These are phyloP conservation scores for Conticribra guillardii DNA, from an alignment of 108 stramenopile genomes.

Conservation along the genomic window DNA sequence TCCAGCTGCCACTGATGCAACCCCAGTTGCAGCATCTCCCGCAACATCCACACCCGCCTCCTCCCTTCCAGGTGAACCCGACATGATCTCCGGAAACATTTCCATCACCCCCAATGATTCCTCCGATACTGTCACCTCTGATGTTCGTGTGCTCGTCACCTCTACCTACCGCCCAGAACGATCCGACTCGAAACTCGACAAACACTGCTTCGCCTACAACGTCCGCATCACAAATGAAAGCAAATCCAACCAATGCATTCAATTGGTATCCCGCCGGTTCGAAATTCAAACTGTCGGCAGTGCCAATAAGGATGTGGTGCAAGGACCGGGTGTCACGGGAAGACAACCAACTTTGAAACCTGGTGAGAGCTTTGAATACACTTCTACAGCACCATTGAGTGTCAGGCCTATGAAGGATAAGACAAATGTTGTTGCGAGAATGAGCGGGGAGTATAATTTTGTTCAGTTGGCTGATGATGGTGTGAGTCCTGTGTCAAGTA, in stretches of 20 bases:
- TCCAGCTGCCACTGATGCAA: conserved; percentile 14
- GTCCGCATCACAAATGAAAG: conserved; percentile 93
- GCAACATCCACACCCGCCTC: conserved; percentile 52
- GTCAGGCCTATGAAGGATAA: conserved; percentile 82
- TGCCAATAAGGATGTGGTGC: conserved; percentile 85
- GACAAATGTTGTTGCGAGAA: conserved; percentile 88
- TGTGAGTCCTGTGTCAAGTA: conserved; percentile 71
- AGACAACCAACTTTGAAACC: conserved; percentile 92
- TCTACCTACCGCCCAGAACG: conserved; percentile 91
- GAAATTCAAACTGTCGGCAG: conserved; percentile 90
- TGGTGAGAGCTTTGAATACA: conserved; percentile 93
- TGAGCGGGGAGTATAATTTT: conserved; percentile 89
- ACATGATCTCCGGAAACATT: conserved; percentile 84
- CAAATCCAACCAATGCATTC: conserved; percentile 59
- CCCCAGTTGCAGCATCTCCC: conserved; percentile 15
- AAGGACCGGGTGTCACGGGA: conserved; percentile 91
- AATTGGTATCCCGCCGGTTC: conserved; percentile 88
- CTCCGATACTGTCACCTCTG: conserved; percentile 71
- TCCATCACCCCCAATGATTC: conserved; percentile 61
- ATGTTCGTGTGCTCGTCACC: conserved; percentile 80
- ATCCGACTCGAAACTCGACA: conserved; percentile 76
- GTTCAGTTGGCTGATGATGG: conserved; percentile 79
- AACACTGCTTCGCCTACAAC: conserved; percentile 94
- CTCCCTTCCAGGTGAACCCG: conserved; percentile 79
- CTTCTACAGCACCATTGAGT: conserved; percentile 82